These are phyloP conservation scores for Paraphoma sp. DNA, from an alignment of 2,329 filamentous ascomycete genomes.

Conservation along the genomic window DNA sequence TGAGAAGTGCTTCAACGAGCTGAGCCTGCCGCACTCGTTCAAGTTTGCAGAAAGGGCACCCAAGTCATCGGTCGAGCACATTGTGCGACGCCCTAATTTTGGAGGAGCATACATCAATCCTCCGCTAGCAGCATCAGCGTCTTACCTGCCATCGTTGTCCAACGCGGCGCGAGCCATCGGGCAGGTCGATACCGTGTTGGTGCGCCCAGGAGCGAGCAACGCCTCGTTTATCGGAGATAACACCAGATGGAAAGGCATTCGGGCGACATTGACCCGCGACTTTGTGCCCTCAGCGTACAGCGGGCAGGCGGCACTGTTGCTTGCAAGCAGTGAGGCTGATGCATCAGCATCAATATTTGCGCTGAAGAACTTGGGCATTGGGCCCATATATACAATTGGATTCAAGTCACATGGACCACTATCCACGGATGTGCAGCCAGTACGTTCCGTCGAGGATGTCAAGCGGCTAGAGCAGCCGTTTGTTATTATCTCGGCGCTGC, in stretches of 20 bases:
- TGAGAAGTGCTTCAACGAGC: conserved; percentile 67
- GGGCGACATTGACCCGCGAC: conserved; percentile 80
- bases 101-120: conserved; percentile 84
- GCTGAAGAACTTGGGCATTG: conserved; percentile 75
- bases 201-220: conserved; percentile 55
- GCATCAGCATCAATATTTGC: conserved; percentile 82
- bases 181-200: conserved; percentile 81
- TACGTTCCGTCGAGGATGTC: conserved; percentile 77
- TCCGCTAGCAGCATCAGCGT: conserved; percentile 62
- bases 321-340: conserved; percentile 75
- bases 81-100: conserved; percentile 76
- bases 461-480: conserved; percentile 81
- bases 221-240: conserved; percentile 75
- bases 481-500: conserved; percentile 79
- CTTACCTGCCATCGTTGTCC: conserved; percentile 70
- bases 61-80: conserved; percentile 71
- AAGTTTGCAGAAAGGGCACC: conserved; percentile 74
- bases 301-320: conserved; percentile 75
- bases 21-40: conserved; percentile 86
- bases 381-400: conserved; percentile 83
- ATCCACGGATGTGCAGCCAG: conserved; percentile 69
- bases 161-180: conserved; percentile 81
- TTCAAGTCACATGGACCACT: conserved; percentile 69
- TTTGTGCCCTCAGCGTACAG: conserved; percentile 83
- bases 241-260: conserved; percentile 83